These are phyloP conservation scores for Penicillium sp. DNA, from an alignment of 2,329 filamentous ascomycete species.

Conservation along the genomic window DNA sequence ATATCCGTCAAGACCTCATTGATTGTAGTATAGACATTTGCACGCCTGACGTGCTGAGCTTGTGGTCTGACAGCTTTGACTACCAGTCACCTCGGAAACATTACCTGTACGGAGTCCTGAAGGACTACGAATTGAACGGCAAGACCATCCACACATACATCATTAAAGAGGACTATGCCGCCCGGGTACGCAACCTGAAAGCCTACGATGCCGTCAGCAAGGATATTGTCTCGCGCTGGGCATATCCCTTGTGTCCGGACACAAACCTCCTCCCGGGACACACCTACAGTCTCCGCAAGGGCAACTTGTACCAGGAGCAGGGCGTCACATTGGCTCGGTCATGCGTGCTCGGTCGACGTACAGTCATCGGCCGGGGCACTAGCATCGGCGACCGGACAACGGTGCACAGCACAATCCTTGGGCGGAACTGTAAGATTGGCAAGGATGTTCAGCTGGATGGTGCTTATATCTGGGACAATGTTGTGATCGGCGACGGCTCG, in stretches of 20 bases:
- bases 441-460: conserved; percentile 77
- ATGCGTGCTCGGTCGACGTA: conserved; percentile 68
- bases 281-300: conserved; percentile 70
- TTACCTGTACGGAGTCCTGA: conserved; percentile 88
- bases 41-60: conserved; percentile 88
- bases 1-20: conserved; percentile 83
- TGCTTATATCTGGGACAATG: conserved; percentile 87
- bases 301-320: conserved; percentile 76
- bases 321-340: conserved; percentile 73
- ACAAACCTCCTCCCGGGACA: conserved; percentile 81
- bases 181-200: conserved; percentile 80
- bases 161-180: conserved; percentile 79
- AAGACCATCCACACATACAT: conserved; percentile 96
- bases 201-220: conserved; percentile 87
- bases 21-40: conserved; percentile 97
- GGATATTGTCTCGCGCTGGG: conserved; percentile 85
- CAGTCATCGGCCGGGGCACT: conserved; percentile 76
- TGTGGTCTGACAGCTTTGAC: conserved; percentile 98
- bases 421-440: conserved; percentile 83
- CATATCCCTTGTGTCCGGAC: conserved; percentile 86
- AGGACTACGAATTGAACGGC: conserved; percentile 95
- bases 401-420: conserved; percentile 77
- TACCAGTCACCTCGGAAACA: conserved; percentile 88
- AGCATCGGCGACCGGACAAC: conserved; percentile 72
- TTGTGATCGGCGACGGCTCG: conserved; percentile 73